Evolutionary conservation across 1,284 basidiomycete genomes (phyloP).

Genomic region (Ganoderma multipileum): DNA sequence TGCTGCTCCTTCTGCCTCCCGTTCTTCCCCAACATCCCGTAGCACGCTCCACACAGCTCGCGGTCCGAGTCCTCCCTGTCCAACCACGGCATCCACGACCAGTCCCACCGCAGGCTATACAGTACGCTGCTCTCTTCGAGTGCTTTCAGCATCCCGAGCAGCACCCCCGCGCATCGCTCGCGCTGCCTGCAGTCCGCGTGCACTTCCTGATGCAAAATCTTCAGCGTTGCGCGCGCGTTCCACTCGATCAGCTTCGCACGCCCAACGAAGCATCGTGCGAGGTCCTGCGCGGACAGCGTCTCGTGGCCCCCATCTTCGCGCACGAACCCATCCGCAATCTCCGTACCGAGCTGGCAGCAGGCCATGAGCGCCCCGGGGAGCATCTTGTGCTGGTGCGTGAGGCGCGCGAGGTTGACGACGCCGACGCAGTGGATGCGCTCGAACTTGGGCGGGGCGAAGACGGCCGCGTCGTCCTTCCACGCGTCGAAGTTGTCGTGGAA

Average conservation of each 20-base stretch:
- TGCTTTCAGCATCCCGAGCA: conserved; percentile 21
- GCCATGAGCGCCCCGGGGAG: conserved; percentile 20
- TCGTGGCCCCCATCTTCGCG: conserved; percentile 23
- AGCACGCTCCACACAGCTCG: conserved; percentile 16
- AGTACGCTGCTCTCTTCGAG: conserved; percentile 10
- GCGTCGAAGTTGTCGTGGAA: conserved; percentile 6
- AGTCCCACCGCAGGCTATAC: conserved; percentile 5
- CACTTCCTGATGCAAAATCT: background rate
- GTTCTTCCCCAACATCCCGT: conserved; percentile 7
- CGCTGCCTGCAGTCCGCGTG: background rate
- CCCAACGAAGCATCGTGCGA: conserved; percentile 22
- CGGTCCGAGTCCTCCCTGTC: conserved; percentile 11
- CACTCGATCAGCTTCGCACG: conserved; percentile 15
- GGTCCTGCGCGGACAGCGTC: conserved; percentile 17
- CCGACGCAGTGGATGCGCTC: conserved; percentile 18
- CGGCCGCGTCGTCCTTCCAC: background rate
- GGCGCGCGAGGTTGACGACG: conserved; percentile 27
- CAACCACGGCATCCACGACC: conserved; percentile 12
- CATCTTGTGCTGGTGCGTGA: conserved; percentile 11
- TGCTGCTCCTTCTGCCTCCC: conserved; percentile 16
- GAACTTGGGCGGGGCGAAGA: conserved; percentile 14
- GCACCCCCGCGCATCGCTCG: background rate
- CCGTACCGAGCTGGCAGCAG: conserved; percentile 21
- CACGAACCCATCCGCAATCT: conserved; percentile 16
- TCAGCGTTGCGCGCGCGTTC: conserved; percentile 2